Conservation (phyloP, 352 stramenopile genomes). For the Pythium pyrilobum region DNA sequence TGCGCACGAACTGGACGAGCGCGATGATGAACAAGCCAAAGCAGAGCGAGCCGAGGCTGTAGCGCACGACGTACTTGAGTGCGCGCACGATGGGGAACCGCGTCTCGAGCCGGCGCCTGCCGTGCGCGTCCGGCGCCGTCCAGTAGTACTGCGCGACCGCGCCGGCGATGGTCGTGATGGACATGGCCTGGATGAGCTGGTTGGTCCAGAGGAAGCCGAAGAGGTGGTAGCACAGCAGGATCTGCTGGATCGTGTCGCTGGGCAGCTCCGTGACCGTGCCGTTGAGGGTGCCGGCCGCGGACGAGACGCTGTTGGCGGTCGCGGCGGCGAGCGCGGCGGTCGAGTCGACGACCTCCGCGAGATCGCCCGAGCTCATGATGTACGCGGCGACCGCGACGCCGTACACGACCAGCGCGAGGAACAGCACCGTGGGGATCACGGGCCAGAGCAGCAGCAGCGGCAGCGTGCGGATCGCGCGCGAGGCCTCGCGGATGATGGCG, state of each 20-base stretch:
- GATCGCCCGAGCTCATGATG: constrained; percentile 53
- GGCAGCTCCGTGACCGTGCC: constrained; percentile 31
- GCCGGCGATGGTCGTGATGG: constrained; percentile 92
- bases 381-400: constrained; percentile 47
- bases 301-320: constrained; percentile 6
- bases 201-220: constrained; percentile 97
- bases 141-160: constrained; percentile 93
- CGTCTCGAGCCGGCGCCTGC: constrained; percentile 39
- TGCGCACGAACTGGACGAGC: constrained; percentile 93
- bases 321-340: constrained; percentile 13
- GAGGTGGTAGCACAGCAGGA: constrained; percentile 73
- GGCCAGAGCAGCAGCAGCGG: constrained; percentile 62
- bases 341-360: constrained; percentile 21
- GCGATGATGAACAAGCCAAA: constrained; percentile 97
- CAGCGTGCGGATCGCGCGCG: constrained; percentile 49
- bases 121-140: constrained; percentile 30
- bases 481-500: constrained; percentile 69
- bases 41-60: constrained; percentile 93
- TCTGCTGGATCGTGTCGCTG: constrained; percentile 43
- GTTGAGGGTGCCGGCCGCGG: constrained; percentile 1
- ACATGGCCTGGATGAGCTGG: constrained; percentile 94
- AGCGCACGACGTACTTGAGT: constrained; percentile 65
- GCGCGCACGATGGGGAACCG: constrained; percentile 58
- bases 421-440: constrained; percentile 41
- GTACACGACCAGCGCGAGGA: constrained; percentile 57